Evolutionary conservation across 2,329 filamentous ascomycete genomes (phyloP).

Genomic region (Phaeosphaeria sp.): DNA sequence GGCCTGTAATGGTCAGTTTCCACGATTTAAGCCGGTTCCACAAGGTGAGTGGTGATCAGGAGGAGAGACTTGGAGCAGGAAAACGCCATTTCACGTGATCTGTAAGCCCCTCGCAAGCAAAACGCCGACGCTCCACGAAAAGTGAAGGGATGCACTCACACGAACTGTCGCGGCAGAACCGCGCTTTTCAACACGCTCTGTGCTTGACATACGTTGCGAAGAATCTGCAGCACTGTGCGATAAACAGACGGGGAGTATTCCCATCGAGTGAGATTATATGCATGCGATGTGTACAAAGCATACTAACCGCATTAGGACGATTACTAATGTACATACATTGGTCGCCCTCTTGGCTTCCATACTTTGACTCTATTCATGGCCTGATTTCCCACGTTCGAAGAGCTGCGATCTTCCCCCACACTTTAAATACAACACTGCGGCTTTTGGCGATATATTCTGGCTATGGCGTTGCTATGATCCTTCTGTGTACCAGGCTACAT

Average conservation of each 20-base stretch:
- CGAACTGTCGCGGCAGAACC: slow-evolving; percentile 31
- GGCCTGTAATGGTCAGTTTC: slow-evolving; percentile 13
- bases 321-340: slow-evolving; percentile 3
- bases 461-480: not conserved
- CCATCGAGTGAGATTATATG: not conserved
- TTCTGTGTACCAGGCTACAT: slow-evolving; percentile 30
- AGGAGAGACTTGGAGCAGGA: not conserved
- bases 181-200: slow-evolving; percentile 25
- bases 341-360: too few species aligned
- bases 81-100: not conserved
- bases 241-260: not conserved
- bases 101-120: not conserved
- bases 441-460: too few species aligned
- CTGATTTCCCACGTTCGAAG: too few species aligned
- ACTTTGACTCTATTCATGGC: too few species aligned
- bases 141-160: slow-evolving; percentile 12
- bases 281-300: not conserved
- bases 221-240: not conserved
- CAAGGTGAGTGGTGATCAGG: too few species aligned
- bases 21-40: not conserved
- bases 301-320: not conserved
- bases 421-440: too few species aligned
- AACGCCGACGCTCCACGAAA: not conserved
- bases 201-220: not conserved
- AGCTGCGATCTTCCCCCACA: too few species aligned